phyloP scores from a whole-genome alignment of 768 basidiomycete species.

The Neoboletus magnificus region DNA sequence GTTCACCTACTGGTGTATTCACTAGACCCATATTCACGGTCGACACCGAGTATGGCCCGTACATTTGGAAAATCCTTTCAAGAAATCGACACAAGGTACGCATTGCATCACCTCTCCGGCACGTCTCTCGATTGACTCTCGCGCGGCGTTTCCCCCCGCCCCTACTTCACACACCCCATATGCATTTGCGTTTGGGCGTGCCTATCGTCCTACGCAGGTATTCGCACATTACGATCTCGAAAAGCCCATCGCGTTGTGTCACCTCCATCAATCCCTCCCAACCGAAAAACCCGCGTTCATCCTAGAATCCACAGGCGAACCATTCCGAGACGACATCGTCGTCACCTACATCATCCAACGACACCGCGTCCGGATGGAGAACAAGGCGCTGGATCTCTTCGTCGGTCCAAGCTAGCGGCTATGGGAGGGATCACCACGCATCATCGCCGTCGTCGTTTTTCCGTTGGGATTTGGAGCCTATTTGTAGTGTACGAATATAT shows the following conservation, averaged over 20 bases:
- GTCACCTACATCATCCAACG: conserved; percentile 29
- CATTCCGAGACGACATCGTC: conserved; percentile 29
- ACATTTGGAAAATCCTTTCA: conserved; percentile 27
- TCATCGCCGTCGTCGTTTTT: too few species aligned
- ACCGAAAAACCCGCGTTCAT: conserved; percentile 18
- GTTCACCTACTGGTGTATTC: neutral
- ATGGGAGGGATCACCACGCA: too few species aligned
- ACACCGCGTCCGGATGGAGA: conserved; percentile 24
- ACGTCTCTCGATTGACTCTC: neutral
- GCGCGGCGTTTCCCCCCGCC: neutral
- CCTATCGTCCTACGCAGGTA: conserved; percentile 8
- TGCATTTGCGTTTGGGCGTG: neutral
- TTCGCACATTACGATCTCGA: conserved; percentile 25
- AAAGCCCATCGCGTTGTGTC: conserved; percentile 21
- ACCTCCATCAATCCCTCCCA: conserved; percentile 8
- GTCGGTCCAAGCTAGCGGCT: conserved; percentile 20
- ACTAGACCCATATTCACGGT: conserved; percentile 19
- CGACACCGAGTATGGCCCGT: conserved; percentile 22
- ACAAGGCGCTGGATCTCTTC: conserved; percentile 24
- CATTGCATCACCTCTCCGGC: neutral
- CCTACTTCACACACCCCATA: neutral
- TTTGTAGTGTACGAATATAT: neutral
- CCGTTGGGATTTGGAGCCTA: neutral
- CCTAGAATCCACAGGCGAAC: conserved; percentile 23
- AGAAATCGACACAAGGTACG: conserved; percentile 23